Percentiles rank a stretch among this genome's conserved stretches.
Evolutionary conservation across 163 green algal species (phyloP).

Genomic region (Chlamydomonas reinhardtii): DNA sequence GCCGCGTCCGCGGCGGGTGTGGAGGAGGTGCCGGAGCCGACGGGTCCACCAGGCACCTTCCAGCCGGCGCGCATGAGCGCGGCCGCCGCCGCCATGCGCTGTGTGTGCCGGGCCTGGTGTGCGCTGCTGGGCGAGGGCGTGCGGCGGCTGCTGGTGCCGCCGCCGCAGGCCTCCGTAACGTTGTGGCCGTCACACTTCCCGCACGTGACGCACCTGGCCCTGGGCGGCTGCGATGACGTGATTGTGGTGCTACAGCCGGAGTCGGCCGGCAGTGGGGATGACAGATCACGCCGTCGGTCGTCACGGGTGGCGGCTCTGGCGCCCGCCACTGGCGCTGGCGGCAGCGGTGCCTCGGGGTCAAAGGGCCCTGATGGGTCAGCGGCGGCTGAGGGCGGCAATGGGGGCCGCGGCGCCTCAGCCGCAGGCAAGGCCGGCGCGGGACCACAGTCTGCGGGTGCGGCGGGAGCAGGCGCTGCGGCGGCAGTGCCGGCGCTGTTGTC

Average conservation of each 20-base stretch:
- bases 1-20: no score
- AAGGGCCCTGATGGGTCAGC: no score
- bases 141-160: not conserved
- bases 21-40: not conserved
- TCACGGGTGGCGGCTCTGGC: no score
- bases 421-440: no score
- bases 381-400: no score
- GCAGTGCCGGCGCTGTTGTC: not conserved
- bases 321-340: no score
- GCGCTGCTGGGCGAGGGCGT: constrained; percentile 38
- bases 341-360: no score
- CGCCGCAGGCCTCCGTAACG: not conserved
- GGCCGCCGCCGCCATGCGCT: constrained; percentile 26
- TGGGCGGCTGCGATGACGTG: constrained; percentile 12
- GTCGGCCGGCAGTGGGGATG: no score
- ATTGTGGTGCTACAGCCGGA: not conserved
- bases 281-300: no score
- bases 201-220: not conserved
- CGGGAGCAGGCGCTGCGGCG: not conserved
- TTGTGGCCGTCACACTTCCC: constrained; percentile 23
- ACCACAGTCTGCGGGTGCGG: no score
- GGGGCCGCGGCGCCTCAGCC: no score
- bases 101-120: constrained; percentile 34
- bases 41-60: constrained; percentile 8
- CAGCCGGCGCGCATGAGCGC: constrained; percentile 5